phyloP scores from a whole-genome alignment of 352 stramenopile genomes.

The Pythium pyrilobum region DNA sequence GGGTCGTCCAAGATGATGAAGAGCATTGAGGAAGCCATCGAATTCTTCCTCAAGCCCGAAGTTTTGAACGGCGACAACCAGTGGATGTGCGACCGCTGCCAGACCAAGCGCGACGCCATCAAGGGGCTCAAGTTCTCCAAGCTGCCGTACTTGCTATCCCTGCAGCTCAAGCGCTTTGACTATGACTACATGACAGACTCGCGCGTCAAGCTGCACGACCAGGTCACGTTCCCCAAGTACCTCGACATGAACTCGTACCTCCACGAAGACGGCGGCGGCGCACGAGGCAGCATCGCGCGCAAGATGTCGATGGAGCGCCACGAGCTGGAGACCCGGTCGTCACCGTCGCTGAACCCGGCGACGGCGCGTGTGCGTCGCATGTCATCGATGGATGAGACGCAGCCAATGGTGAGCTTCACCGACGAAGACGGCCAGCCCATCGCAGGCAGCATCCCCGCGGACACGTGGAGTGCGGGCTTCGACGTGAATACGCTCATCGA shows the following conservation, averaged over 20 bases:
- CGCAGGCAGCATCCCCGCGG: slow-evolving; percentile 4
- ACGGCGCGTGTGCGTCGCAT: slow-evolving; percentile 29
- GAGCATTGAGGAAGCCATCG: slow-evolving; percentile 82
- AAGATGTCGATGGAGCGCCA: slow-evolving; percentile 87
- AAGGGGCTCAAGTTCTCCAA: slow-evolving; percentile 89
- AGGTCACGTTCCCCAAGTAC: slow-evolving; percentile 87
- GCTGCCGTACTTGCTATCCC: slow-evolving; percentile 83
- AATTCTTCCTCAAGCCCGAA: slow-evolving; percentile 83
- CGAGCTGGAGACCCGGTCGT: slow-evolving; percentile 41
- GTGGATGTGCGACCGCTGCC: slow-evolving; percentile 81
- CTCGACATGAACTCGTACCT: slow-evolving; percentile 89
- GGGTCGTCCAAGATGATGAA: slow-evolving; percentile 82
- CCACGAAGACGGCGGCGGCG: slow-evolving; percentile 35
- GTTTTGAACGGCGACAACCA: slow-evolving; percentile 88
- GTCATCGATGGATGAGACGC: slow-evolving; percentile 74
- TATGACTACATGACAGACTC: slow-evolving; percentile 90
- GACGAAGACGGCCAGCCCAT: slow-evolving; percentile 3
- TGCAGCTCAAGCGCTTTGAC: slow-evolving; percentile 91
- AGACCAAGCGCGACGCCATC: slow-evolving; percentile 84
- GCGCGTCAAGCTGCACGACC: slow-evolving; percentile 83
- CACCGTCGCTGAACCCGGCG: slow-evolving; percentile 7
- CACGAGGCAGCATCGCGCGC: slow-evolving; percentile 55
- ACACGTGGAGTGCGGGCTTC: slow-evolving; percentile 73
- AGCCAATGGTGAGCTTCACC: slow-evolving; percentile 28
- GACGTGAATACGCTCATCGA: slow-evolving; percentile 60